Percentiles rank a stretch among this genome's conserved stretches.
Conservation (phyloP, 176 grass and related monocot genomes). For the Zea luxurians region DNA sequence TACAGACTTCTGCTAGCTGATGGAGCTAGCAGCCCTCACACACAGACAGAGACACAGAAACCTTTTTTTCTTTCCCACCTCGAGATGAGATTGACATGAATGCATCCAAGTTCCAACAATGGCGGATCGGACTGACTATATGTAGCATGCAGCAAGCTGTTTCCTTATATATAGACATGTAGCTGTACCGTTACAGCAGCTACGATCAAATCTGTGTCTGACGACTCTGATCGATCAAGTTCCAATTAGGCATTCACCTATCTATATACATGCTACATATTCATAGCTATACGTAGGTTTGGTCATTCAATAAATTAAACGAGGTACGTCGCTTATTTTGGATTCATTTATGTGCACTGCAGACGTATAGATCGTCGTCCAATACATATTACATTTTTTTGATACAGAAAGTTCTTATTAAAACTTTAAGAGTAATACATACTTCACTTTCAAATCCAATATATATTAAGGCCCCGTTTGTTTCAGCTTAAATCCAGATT, state of each 20-base stretch:
- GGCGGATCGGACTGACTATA: too few species aligned
- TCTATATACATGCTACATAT: background rate
- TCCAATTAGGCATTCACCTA: conserved; percentile 23
- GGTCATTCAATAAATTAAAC: background rate
- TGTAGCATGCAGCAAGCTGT: too few species aligned
- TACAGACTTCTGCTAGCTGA: background rate
- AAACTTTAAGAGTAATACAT: too few species aligned
- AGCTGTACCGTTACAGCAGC: background rate
- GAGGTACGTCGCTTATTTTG: background rate
- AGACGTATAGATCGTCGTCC: too few species aligned
- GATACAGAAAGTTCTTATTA: too few species aligned
- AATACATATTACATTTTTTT: too few species aligned
- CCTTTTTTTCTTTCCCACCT: background rate
- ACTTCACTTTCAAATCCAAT: too few species aligned
- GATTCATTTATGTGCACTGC: background rate
- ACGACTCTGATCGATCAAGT: conserved; percentile 8
- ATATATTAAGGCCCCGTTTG: too few species aligned
- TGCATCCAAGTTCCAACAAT: too few species aligned
- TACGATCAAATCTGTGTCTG: conserved; percentile 1
- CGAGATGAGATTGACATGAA: background rate
- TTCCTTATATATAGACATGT: too few species aligned
- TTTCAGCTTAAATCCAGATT: too few species aligned
- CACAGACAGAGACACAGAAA: background rate
- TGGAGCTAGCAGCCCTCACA: background rate
- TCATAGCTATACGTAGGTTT: background rate